Evolutionary conservation across 345 rosid genomes (phyloP).

Genomic region (Acer negundo): DNA sequence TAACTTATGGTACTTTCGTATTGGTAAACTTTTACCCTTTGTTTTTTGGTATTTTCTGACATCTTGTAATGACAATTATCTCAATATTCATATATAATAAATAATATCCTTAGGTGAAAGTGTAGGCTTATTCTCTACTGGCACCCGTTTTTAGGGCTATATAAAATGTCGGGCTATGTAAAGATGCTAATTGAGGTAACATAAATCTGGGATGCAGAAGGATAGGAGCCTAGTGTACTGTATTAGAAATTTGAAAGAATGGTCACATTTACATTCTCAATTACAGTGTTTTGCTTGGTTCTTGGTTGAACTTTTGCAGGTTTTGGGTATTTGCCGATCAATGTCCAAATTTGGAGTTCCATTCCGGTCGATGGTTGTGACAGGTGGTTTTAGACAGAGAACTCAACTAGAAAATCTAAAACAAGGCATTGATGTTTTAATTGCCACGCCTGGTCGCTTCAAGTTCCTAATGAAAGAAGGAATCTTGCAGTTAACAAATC

Average conservation of each 20-base stretch:
- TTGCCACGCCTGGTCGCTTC: constrained; percentile 98
- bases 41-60: not conserved
- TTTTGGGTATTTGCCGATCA: constrained; percentile 69
- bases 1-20: no score
- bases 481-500: constrained; percentile 60
- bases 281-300: constrained; percentile 27
- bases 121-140: not conserved
- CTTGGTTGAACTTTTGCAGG: constrained; percentile 57
- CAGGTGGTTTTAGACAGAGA: constrained; percentile 88
- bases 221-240: not conserved
- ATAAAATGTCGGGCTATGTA: not conserved
- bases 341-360: constrained; percentile 86
- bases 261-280: constrained; percentile 13
- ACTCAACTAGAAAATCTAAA: constrained; percentile 84
- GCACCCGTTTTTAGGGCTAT: not conserved
- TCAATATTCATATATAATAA: not conserved
- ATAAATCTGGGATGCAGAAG: constrained; percentile 12
- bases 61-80: not conserved
- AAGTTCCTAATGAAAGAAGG: constrained; percentile 74
- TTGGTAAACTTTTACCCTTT: no score
- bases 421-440: constrained; percentile 78
- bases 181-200: constrained; percentile 17
- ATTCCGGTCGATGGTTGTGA: constrained; percentile 86
- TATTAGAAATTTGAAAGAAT: not conserved
- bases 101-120: not conserved